phyloP scores from a whole-genome alignment of 352 stramenopile species.

The Poterioochromonas sp. region DNA sequence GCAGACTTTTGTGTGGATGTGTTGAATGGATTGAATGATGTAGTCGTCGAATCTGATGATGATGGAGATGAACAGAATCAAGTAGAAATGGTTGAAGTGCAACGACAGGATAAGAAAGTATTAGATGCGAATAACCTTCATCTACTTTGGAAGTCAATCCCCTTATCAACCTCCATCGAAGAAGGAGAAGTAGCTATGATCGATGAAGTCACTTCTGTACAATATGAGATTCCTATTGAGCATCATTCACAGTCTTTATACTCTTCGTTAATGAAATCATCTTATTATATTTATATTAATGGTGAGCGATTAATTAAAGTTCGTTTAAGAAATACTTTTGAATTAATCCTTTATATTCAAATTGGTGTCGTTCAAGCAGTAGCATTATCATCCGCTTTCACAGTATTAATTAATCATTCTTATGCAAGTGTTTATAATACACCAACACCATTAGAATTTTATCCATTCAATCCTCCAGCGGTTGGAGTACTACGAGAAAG shows the following conservation, averaged over 20 bases:
- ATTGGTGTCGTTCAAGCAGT: not conserved
- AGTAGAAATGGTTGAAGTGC: not conserved
- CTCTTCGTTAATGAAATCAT: no score
- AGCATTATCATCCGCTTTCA: not conserved
- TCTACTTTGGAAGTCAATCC: not conserved
- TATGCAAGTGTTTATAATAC: not conserved
- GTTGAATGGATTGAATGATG: not conserved
- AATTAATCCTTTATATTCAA: not conserved
- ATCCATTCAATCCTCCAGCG: not conserved
- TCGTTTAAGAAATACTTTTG: not conserved
- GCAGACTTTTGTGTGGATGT: constrained; percentile 15
- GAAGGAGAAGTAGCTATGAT: not conserved
- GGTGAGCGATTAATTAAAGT: not conserved
- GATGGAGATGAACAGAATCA: not conserved
- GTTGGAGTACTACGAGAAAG: not conserved
- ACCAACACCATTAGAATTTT: no score
- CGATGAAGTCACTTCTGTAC: no score
- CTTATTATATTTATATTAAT: not conserved
- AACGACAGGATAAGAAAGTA: not conserved
- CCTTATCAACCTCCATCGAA: not conserved
- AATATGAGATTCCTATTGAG: not conserved
- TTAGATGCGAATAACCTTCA: not conserved
- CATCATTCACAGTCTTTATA: not conserved
- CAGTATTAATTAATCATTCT: not conserved
- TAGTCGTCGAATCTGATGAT: not conserved